Evolutionary conservation across 176 grass and related monocot species (phyloP).

Genomic region (Aegilops longissima): DNA sequence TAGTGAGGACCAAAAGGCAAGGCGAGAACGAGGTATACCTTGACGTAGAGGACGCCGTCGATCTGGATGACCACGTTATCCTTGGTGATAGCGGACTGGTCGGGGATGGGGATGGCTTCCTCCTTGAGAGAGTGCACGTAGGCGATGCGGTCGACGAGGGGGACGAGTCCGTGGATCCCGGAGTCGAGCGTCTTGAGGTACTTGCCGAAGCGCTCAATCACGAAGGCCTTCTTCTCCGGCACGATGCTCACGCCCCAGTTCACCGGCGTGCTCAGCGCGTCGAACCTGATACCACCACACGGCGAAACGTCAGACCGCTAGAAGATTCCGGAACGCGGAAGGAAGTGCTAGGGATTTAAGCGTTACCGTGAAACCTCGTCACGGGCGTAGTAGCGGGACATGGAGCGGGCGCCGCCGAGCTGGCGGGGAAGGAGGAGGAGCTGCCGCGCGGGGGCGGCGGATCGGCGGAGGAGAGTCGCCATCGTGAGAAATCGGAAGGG

Average conservation of each 20-base stretch:
- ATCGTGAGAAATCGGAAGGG: background rate
- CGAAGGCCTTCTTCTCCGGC: conserved; percentile 90
- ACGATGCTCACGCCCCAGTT: conserved; percentile 98
- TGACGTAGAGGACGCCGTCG: conserved; percentile 88
- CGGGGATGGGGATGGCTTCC: conserved; percentile 89
- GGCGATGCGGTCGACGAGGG: conserved; percentile 73
- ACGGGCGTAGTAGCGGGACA: conserved; percentile 35
- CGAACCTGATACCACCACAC: conserved; percentile 31
- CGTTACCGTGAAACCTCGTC: conserved; percentile 50
- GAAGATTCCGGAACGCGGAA: background rate
- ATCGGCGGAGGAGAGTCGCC: conserved; percentile 44
- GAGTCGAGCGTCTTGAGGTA: conserved; percentile 79
- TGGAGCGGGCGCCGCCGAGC: conserved; percentile 19
- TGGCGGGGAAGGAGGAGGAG: conserved; percentile 11
- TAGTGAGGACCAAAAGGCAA: background rate
- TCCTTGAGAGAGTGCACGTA: conserved; percentile 99
- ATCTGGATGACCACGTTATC: conserved; percentile 95
- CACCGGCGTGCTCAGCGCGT: conserved; percentile 45
- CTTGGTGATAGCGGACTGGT: conserved; percentile 94
- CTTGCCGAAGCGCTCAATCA: conserved; percentile 85
- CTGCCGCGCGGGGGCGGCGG: background rate
- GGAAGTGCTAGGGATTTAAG: background rate
- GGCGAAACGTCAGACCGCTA: background rate
- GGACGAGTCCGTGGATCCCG: conserved; percentile 81
- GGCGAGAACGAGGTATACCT: conserved; percentile 35